Percentiles rank a stretch among this genome's conserved stretches.
phyloP scores from a whole-genome alignment of 768 basidiomycete species.

The Lactarius sp. region DNA sequence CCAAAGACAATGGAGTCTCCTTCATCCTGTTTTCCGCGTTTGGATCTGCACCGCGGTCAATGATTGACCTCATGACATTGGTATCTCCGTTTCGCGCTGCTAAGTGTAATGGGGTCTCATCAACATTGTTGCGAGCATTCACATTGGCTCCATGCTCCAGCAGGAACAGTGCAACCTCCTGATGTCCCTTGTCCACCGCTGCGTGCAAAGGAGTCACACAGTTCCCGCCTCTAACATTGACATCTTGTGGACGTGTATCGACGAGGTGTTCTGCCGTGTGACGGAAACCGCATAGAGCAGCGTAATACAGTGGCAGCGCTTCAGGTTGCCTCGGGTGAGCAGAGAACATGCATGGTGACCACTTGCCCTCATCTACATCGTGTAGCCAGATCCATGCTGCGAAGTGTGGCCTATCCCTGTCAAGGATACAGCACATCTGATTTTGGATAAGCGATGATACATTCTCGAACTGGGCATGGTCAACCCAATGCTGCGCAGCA shows the following conservation, averaged over 20 bases:
- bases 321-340: neutral
- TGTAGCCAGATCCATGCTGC: no score
- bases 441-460: no score
- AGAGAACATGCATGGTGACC: neutral
- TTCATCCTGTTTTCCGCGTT: no score
- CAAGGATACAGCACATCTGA: no score
- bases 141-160: neutral
- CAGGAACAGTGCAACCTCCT: neutral
- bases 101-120: no score
- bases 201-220: neutral
- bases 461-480: no score
- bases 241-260: neutral
- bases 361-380: no score
- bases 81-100: no score
- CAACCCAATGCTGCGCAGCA: neutral
- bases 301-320: neutral
- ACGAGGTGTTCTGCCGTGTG: neutral
- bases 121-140: neutral
- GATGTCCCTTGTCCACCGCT: neutral
- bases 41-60: no score
- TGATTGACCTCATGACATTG: no score
- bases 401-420: no score
- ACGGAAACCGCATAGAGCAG: neutral
- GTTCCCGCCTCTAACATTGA: neutral
- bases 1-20: no score